A percentile compares a stretch with the other conserved stretches of the same genome.
phyloP scores from a whole-genome alignment of 1,284 basidiomycete genomes.

The Ustilago curta region DNA sequence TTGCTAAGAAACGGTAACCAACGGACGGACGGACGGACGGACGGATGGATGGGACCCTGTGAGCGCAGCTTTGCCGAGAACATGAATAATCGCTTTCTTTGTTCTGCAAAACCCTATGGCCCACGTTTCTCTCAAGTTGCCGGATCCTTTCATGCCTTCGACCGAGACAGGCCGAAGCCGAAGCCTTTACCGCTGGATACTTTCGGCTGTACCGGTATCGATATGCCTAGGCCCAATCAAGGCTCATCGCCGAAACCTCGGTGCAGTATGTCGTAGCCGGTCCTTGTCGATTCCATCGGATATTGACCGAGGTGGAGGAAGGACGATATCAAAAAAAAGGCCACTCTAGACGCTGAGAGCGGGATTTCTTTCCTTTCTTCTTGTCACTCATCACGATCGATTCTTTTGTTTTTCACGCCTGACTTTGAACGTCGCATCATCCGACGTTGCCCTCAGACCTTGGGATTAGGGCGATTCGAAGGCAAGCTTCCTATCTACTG shows the following conservation, averaged over 20 bases:
- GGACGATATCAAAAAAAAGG: no score
- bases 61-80: slow-evolving; percentile 2
- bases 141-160: slow-evolving; percentile 12
- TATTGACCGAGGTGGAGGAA: slow-evolving; percentile 3
- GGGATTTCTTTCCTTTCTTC: background rate
- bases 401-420: background rate
- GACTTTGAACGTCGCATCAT: slow-evolving; percentile 11
- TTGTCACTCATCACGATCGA: slow-evolving; percentile 13
- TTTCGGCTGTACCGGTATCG: background rate
- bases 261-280: background rate
- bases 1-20: background rate
- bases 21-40: no score
- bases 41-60: background rate
- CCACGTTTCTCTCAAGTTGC: background rate
- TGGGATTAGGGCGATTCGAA: slow-evolving; percentile 4
- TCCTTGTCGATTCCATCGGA: slow-evolving; percentile 6
- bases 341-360: no score
- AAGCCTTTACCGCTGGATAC: background rate
- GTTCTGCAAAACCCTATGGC: background rate
- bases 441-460: slow-evolving; percentile 1
- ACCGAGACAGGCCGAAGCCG: slow-evolving; percentile 27
- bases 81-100: background rate
- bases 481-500: slow-evolving; percentile 25
- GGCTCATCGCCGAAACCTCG: no score
- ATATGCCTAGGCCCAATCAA: no score